Evolutionary conservation across 306 rosid genomes (phyloP).

Genomic region (Myrica gale): DNA sequence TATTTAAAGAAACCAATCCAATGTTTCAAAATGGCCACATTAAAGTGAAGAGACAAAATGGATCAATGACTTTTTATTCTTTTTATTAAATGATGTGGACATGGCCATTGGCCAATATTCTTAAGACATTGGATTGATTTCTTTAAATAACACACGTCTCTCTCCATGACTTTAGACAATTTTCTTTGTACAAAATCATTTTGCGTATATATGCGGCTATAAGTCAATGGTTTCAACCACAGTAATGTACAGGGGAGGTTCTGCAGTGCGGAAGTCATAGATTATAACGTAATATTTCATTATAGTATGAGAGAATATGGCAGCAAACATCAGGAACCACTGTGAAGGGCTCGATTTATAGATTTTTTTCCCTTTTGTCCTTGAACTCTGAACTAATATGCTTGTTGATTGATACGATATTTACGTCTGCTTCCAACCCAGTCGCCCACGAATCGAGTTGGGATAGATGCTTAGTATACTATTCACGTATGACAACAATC

Average conservation of each 20-base stretch:
- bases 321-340: neutral
- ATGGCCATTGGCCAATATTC: too few species aligned
- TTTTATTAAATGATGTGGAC: too few species aligned
- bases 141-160: too few species aligned
- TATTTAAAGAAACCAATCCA: too few species aligned
- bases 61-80: too few species aligned
- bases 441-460: neutral
- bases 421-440: neutral
- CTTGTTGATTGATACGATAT: neutral
- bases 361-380: neutral
- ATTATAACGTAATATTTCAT: neutral
- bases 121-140: too few species aligned
- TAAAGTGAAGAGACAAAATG: too few species aligned
- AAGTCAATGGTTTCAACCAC: neutral
- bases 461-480: neutral
- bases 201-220: too few species aligned
- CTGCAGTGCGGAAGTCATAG: neutral
- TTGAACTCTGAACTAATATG: neutral
- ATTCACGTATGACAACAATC: neutral
- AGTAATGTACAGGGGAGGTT: neutral
- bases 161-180: too few species aligned
- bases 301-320: neutral
- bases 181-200: too few species aligned
- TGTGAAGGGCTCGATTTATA: neutral
- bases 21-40: too few species aligned